These are phyloP conservation scores for Debaryomyces hansenii DNA, from an alignment of 805 yeast genomes.

Conservation along the genomic window DNA sequence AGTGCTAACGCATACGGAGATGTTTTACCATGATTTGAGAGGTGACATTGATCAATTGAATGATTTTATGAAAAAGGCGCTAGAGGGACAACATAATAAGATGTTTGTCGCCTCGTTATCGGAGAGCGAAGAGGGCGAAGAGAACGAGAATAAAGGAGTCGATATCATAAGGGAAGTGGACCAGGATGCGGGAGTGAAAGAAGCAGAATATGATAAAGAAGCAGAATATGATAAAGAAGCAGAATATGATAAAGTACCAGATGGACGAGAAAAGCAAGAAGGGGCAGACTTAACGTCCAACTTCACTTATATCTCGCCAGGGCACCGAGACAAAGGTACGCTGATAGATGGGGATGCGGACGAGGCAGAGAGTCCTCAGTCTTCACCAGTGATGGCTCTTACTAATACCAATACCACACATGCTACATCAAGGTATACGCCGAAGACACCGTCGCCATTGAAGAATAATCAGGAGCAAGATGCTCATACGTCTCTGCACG, in stretches of 20 bases:
- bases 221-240: not conserved
- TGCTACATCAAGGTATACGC: slow-evolving; percentile 1
- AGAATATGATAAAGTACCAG: not conserved
- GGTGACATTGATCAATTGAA: slow-evolving; percentile 41
- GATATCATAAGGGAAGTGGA: not conserved
- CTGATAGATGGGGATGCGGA: not conserved
- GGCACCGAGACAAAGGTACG: not conserved
- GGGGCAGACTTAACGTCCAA: not conserved
- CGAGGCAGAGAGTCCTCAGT: not conserved
- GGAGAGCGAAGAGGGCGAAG: not conserved
- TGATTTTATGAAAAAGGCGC: slow-evolving; percentile 38
- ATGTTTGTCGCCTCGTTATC: not conserved
- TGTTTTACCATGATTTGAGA: slow-evolving; percentile 37
- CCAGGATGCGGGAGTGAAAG: not conserved
- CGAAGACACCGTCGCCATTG: slow-evolving; percentile 8
- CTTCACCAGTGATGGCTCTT: not conserved
- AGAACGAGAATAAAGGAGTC: not conserved
- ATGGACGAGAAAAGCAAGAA: not conserved
- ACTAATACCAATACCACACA: not conserved
- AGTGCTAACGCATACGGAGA: slow-evolving; percentile 37
- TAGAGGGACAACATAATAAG: slow-evolving; percentile 13
- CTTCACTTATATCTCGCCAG: slow-evolving; percentile 5
- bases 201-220: not conserved
- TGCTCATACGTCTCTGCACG: slow-evolving; percentile 16
- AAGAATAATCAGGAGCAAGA: not conserved